A percentile compares a stretch with the other conserved stretches of the same genome.
Conservation (phyloP, 1,284 basidiomycete species). For the Boletus sp. region DNA sequence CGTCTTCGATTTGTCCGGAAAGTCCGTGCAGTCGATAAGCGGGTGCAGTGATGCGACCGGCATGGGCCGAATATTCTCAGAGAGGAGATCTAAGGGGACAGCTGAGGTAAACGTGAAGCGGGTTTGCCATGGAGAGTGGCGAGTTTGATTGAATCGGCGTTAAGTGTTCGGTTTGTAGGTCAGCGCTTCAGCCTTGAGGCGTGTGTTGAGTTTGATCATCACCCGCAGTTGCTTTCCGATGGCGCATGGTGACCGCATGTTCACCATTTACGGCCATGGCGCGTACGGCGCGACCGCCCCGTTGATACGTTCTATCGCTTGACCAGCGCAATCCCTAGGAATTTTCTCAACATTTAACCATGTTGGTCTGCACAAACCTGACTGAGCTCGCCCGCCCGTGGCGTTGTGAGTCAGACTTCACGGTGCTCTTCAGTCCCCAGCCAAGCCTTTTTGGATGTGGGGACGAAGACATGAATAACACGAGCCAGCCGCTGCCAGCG, state of each 20-base stretch:
- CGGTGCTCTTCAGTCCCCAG: too few species aligned
- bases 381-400: background rate
- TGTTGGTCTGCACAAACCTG: background rate
- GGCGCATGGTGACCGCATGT: slow-evolving; percentile 32
- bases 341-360: slow-evolving; percentile 4
- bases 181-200: slow-evolving; percentile 27
- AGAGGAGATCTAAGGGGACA: slow-evolving; percentile 10
- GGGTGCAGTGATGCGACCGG: slow-evolving; percentile 5
- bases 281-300: slow-evolving; percentile 8
- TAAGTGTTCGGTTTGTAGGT: slow-evolving; percentile 10
- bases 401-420: background rate
- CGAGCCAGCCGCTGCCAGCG: background rate
- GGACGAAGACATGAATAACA: too few species aligned
- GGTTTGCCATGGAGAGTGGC: slow-evolving; percentile 11
- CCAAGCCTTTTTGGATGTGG: background rate
- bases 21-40: slow-evolving; percentile 22
- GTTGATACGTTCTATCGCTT: slow-evolving; percentile 19
- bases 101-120: slow-evolving; percentile 33
- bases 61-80: slow-evolving; percentile 4
- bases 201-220: slow-evolving; percentile 24
- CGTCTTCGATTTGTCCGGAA: slow-evolving; percentile 34
- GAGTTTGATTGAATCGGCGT: slow-evolving; percentile 21
- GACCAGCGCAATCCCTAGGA: background rate
- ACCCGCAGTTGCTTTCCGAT: slow-evolving; percentile 20
- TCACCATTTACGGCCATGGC: slow-evolving; percentile 20